These are phyloP conservation scores for Rubroboletus pulcherrimus DNA, from an alignment of 768 basidiomycete genomes.

Conservation along the genomic window DNA sequence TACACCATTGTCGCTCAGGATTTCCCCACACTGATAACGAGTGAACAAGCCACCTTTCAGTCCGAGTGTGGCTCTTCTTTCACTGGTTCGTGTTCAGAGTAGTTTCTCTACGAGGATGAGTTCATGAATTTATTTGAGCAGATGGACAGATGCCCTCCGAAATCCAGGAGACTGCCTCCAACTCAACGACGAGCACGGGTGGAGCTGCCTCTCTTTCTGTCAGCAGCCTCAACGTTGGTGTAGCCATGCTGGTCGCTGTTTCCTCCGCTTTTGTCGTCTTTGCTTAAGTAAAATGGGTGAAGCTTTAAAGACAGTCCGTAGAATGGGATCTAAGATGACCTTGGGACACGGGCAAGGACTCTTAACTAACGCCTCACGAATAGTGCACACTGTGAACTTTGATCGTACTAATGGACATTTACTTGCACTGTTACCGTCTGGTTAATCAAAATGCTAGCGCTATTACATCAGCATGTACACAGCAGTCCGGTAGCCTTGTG, in stretches of 20 bases:
- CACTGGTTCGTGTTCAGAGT: constrained; percentile 39
- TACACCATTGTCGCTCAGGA: constrained; percentile 41
- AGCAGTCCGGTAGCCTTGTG: not conserved
- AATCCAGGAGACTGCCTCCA: constrained; percentile 24
- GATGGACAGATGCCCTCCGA: constrained; percentile 31
- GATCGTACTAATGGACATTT: constrained; percentile 1
- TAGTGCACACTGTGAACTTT: not conserved
- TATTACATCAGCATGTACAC: constrained; percentile 22
- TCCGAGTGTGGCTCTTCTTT: constrained; percentile 48
- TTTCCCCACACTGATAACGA: constrained; percentile 34
- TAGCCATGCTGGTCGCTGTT: constrained; percentile 30
- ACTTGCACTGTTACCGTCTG: not conserved
- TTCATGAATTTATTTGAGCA: constrained; percentile 13
- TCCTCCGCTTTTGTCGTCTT: constrained; percentile 35
- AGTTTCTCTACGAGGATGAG: not conserved
- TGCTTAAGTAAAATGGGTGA: constrained; percentile 22
- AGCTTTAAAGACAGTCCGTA: not conserved
- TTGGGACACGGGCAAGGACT: not conserved
- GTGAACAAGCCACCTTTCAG: constrained; percentile 28
- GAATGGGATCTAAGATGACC: not conserved
- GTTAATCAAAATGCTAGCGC: not conserved
- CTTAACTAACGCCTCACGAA: not conserved
- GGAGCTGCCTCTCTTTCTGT: constrained; percentile 21
- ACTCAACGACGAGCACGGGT: constrained; percentile 19
- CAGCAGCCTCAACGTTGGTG: constrained; percentile 21